Evolutionary conservation across 371 early-diverging fungal species (phyloP), one percentile per base, ranked within the genome.

Genomic region (Apophysomyces sp.): DNA sequence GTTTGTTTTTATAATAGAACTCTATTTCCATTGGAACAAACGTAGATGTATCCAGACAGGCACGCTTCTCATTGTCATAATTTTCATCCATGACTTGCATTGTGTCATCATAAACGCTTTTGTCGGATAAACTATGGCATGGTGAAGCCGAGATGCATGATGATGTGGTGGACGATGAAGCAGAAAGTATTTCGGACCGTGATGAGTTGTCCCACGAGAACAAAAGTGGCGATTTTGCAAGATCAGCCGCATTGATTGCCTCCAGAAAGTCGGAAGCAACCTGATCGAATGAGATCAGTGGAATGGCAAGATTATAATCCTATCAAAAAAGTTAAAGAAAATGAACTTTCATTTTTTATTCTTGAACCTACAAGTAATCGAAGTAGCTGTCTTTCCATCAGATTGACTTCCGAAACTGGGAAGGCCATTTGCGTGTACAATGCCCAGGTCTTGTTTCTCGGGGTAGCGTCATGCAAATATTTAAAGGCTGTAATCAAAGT

Each of bases 341-440:
- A 9, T 2, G 9, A 9, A 21, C 9, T 2, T 44, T 40, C 2
- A 6, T 18, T 18, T 18, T 41, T 18, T 44, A 9, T 44, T 8
- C n/a, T 44, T 3, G 1, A 7, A 24, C 56, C 27, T 67, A 61
- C 85, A 29, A 90, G 78, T 55, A 90, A 67, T 12, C 77, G 78
- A 56, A 90, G 80, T 32, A 90, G 69, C 69, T 90, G 89, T 63
- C 84, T 82, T 66, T 90, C 90, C 89, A 89, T 90, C 21, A 89
- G 70, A 54, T 90, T 90, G 53, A 90, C 82, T 66, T 90, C 90
- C 5, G 81, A 75, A 5, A 89, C 73, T 1, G 89, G 85, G 63
- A 87, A 89, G 9, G 21, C 18, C 29, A 85, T 67, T 0, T 71
- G 65, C 0, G 86, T 78, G 60, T 83, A 82, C 11, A 74, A 72